Evolutionary conservation across 768 basidiomycete species (phyloP), one percentile per base, ranked within the genome.

Genomic region (Tylopilus rubrobrunneus): DNA sequence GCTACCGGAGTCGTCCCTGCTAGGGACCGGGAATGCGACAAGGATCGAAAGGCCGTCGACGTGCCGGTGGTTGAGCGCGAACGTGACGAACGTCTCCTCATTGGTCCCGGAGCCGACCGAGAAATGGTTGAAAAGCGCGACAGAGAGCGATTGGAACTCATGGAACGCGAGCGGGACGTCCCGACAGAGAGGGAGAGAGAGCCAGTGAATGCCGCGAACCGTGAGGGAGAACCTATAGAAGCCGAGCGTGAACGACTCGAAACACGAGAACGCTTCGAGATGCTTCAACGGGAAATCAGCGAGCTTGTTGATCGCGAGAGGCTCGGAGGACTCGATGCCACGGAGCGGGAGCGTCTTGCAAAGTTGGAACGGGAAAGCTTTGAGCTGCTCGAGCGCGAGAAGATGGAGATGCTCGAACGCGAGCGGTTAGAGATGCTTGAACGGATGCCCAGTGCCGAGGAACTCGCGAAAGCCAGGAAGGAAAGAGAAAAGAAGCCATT

Each of bases 401-500:
- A 65, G 44, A 9, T 62, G 42, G 68, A 69, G 17, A 59, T 65
- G 10, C 47, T 71, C 5, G 68, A 71, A 45, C 68, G 68, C 7
- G 68, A 69, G 29, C 67, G 68, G 2, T 33, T 69, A 29, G 67
- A 67, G 43, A 63, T 66, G 57, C 58, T 68, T 39, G 68, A 71
- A 8, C 67, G 69, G 4, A 61, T 67, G 56, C 68, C 68, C 4
- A 71, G 61, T 19, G 61, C 67, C n/a, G 67, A 69, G 25, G 71
- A 71, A 45, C 67, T 65, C 25, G 67, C 67, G 4, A 64, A 64
- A 6, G 66, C 65, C 48, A 65, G 68, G 47, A 59, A 64, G 59
- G 59, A 65, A 56, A 61, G 66, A 45, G 62, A 62, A 51, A 66
- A 61, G 40, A 68, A 67, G 27, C 62, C 64, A 23, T 67, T 65